phyloP scores from a whole-genome alignment of 495 filamentous ascomycete species.

The Oidiodendron maius region DNA sequence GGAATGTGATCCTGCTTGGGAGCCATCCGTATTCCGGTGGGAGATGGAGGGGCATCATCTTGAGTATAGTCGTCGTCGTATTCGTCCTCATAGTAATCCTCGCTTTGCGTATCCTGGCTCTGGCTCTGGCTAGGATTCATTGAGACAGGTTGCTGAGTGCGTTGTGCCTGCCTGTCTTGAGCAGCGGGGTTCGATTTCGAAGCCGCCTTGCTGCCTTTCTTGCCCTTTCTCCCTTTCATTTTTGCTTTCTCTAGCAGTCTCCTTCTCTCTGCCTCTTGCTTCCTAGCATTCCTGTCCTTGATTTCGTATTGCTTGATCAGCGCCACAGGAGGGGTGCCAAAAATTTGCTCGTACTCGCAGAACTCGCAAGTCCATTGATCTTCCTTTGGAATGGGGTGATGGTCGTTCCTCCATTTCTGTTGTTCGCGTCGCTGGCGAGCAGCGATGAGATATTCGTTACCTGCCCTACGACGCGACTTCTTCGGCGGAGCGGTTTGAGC shows the following conservation, averaged over 20 bases:
- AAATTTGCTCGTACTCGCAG: slow-evolving; percentile 84
- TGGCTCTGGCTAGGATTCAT: slow-evolving; percentile 27
- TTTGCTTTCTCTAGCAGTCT: slow-evolving; percentile 89
- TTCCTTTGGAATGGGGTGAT: slow-evolving; percentile 65
- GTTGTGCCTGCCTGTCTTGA: slow-evolving; percentile 32
- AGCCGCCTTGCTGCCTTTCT: slow-evolving; percentile 56
- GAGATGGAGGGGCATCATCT: slow-evolving; percentile 20
- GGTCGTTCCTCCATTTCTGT: slow-evolving; percentile 68
- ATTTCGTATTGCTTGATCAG: slow-evolving; percentile 89
- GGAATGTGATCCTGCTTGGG: background rate
- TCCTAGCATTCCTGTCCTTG: slow-evolving; percentile 82
- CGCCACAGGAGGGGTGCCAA: slow-evolving; percentile 74
- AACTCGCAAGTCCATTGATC: slow-evolving; percentile 95
- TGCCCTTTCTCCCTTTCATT: slow-evolving; percentile 84
- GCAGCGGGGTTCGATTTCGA: slow-evolving; percentile 44
- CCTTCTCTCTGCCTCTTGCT: slow-evolving; percentile 73
- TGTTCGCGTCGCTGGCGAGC: slow-evolving; percentile 63
- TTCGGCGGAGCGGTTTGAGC: slow-evolving; percentile 9
- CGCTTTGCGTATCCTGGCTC: slow-evolving; percentile 40
- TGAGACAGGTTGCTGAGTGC: slow-evolving; percentile 38
- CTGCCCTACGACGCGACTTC: slow-evolving; percentile 53
- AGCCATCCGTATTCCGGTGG: background rate
- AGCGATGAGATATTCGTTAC: slow-evolving; percentile 55
- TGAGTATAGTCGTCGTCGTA: slow-evolving; percentile 44
- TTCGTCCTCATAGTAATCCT: slow-evolving; percentile 48